A percentile compares a stretch with the other conserved stretches of the same genome.
Evolutionary conservation across 768 basidiomycete genomes (phyloP).

Genomic region (Lactarius evosmus): DNA sequence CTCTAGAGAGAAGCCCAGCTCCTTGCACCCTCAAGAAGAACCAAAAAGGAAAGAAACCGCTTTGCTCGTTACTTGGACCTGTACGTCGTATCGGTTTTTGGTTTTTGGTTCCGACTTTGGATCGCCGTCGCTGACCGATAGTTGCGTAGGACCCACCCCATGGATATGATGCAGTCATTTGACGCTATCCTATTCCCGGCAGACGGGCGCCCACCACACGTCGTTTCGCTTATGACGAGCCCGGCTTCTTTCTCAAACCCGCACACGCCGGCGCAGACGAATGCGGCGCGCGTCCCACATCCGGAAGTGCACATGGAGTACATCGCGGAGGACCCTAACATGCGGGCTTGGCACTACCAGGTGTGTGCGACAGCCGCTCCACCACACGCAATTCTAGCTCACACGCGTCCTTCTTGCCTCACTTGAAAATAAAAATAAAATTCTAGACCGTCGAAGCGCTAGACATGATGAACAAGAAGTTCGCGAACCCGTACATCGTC

Average conservation of each 20-base stretch:
- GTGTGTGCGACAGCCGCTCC: conserved; percentile 39
- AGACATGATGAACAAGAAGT: conserved; percentile 77
- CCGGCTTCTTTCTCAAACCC: conserved; percentile 32
- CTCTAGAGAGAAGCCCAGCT: not conserved
- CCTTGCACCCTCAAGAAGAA: too few species aligned
- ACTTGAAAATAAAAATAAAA: too few species aligned
- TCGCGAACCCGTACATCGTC: conserved; percentile 74
- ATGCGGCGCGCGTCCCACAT: conserved; percentile 65
- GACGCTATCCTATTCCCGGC: conserved; percentile 76
- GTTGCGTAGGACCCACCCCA: conserved; percentile 33
- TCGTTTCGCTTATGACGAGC: conserved; percentile 76
- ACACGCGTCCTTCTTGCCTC: too few species aligned
- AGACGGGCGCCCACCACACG: conserved; percentile 71
- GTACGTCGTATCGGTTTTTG: conserved; percentile 5
- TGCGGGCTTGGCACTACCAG: conserved; percentile 70
- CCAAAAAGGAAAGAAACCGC: not conserved
- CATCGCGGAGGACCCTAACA: conserved; percentile 68
- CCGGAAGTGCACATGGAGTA: conserved; percentile 86
- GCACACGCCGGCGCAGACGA: conserved; percentile 28
- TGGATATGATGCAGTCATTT: conserved; percentile 64
- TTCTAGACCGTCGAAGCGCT: conserved; percentile 73
- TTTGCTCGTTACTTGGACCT: not conserved
- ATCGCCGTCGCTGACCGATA: conserved; percentile 23
- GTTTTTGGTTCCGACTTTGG: conserved; percentile 11
- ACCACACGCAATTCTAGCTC: not conserved